Conservation (phyloP, 1,284 basidiomycete genomes). For the Anthracocystis panici-leucophaei region DNA sequence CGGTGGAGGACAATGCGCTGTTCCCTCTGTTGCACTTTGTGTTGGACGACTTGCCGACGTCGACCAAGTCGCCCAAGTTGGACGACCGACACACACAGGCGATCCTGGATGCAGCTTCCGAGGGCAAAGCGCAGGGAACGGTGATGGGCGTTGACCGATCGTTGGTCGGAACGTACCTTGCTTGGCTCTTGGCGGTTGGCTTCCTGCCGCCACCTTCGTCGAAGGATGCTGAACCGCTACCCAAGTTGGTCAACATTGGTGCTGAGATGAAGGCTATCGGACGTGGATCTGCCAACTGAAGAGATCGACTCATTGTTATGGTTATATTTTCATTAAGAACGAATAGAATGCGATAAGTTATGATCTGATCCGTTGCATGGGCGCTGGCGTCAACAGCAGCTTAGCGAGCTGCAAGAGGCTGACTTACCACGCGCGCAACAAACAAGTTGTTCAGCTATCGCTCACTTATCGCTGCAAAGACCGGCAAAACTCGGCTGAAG, state of each 20-base stretch:
- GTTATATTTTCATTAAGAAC: no score
- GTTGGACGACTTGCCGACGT: conserved; percentile 94
- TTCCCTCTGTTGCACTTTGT: conserved; percentile 98
- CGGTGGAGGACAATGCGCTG: conserved; percentile 88
- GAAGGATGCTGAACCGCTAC: conserved; percentile 50
- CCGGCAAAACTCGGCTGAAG: no score
- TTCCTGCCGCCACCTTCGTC: conserved; percentile 75
- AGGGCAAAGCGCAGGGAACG: conserved; percentile 69
- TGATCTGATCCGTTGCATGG: no score
- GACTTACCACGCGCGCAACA: no score
- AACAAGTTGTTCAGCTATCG: no score
- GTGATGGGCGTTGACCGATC: conserved; percentile 80
- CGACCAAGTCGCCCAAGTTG: conserved; percentile 91
- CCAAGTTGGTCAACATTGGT: conserved; percentile 52
- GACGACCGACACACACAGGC: conserved; percentile 85
- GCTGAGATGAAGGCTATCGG: conserved; percentile 64
- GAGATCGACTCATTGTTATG: neutral
- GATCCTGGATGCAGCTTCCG: conserved; percentile 75
- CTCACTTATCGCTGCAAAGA: no score
- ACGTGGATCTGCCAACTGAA: conserved; percentile 63
- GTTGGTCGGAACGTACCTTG: conserved; percentile 88
- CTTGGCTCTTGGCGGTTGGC: conserved; percentile 88
- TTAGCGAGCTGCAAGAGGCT: no score
- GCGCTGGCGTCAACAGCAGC: no score
- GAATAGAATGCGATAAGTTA: no score